These are phyloP conservation scores for Tolypocladium ophioglossoides DNA, from an alignment of 2,329 filamentous ascomycete genomes.

Conservation along the genomic window DNA sequence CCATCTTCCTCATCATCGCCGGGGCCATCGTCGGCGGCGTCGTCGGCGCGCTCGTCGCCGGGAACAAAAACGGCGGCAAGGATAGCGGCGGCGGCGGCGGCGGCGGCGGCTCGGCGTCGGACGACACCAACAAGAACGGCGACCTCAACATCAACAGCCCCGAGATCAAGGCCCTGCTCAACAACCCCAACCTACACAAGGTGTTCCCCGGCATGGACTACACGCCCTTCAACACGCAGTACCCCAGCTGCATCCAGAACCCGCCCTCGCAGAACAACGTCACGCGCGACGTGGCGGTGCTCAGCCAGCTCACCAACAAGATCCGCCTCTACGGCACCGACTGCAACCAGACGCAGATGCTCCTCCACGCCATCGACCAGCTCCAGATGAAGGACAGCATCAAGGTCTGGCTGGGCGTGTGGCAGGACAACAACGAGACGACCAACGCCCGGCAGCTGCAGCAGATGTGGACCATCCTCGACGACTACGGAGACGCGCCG, in stretches of 20 bases:
- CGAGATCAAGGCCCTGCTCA: constrained; percentile 73
- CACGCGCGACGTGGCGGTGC: constrained; percentile 79
- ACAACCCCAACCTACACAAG: constrained; percentile 74
- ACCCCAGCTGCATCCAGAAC: constrained; percentile 66
- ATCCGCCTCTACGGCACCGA: constrained; percentile 90
- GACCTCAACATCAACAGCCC: constrained; percentile 63
- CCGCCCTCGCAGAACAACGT: constrained; percentile 90
- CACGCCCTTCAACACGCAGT: constrained; percentile 84
- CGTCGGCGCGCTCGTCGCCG: constrained; percentile 60
- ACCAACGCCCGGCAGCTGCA: constrained; percentile 74
- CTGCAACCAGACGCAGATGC: constrained; percentile 95
- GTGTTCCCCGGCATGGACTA: constrained; percentile 96
- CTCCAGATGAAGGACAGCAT: constrained; percentile 61
- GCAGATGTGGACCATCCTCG: constrained; percentile 78
- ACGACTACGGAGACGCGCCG: constrained; percentile 52
- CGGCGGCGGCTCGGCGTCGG: constrained; percentile 35
- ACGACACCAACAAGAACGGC: constrained; percentile 53
- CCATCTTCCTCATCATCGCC: constrained; percentile 54
- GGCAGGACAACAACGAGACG: constrained; percentile 74
- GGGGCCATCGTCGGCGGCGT: constrained; percentile 65
- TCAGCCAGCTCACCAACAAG: constrained; percentile 81
- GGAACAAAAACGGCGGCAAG: constrained; percentile 31
- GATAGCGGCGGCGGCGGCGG: constrained; percentile 8
- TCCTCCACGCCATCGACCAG: constrained; percentile 68
- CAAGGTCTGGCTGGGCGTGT: constrained; percentile 92